Conservation (phyloP, 2,329 filamentous ascomycete genomes). For the Aspergillus chevalieri region DNA sequence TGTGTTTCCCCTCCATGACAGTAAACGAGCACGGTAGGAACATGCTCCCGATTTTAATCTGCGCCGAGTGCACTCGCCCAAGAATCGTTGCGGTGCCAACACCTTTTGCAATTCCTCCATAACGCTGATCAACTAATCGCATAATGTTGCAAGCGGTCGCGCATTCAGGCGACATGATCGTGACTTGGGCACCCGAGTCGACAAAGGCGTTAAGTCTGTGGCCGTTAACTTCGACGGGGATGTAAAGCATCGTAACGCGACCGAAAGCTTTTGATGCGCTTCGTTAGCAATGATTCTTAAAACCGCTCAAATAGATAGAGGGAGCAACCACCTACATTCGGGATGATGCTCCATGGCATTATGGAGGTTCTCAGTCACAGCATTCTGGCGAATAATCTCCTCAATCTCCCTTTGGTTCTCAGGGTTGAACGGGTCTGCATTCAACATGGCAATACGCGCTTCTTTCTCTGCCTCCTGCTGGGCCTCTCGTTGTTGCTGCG, state of each 20-base stretch:
- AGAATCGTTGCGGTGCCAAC: slow-evolving; percentile 93
- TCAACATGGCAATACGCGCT: slow-evolving; percentile 75
- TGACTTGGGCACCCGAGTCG: slow-evolving; percentile 94
- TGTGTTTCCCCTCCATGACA: slow-evolving; percentile 97
- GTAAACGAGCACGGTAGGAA: slow-evolving; percentile 94
- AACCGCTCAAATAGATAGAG: neutral
- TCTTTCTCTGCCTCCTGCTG: slow-evolving; percentile 70
- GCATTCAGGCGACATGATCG: slow-evolving; percentile 94
- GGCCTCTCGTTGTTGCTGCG: slow-evolving; percentile 63
- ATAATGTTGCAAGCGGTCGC: slow-evolving; percentile 92
- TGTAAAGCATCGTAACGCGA: slow-evolving; percentile 91
- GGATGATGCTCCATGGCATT: slow-evolving; percentile 97
- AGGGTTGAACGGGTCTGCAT: slow-evolving; percentile 89
- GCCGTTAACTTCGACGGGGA: slow-evolving; percentile 90
- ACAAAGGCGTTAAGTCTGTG: slow-evolving; percentile 91
- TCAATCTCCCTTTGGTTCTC: slow-evolving; percentile 89
- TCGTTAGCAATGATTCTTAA: slow-evolving; percentile 1
- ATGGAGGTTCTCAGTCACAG: slow-evolving; percentile 90
- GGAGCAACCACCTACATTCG: slow-evolving; percentile 60
- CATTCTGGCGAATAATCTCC: slow-evolving; percentile 92
- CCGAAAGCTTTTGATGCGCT: slow-evolving; percentile 65
- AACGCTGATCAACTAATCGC: slow-evolving; percentile 87
- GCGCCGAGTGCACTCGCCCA: slow-evolving; percentile 88
- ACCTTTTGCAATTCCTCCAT: slow-evolving; percentile 83
- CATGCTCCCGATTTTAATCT: slow-evolving; percentile 84